Conservation (phyloP, 129 eudicot genomes). For the Helichrysum umbraculigerum region DNA sequence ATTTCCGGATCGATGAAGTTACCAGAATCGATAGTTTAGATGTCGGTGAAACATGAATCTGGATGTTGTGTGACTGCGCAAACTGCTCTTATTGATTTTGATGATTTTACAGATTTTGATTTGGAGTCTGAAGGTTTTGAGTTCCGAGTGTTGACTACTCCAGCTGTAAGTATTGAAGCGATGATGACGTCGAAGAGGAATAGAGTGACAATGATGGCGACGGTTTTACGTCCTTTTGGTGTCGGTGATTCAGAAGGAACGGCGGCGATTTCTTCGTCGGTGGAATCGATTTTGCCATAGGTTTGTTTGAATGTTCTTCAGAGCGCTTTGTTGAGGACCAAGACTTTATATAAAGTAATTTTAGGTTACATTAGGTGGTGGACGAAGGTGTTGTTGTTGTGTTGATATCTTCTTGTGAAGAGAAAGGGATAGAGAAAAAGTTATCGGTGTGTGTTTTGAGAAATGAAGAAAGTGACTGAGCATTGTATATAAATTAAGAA, state of each 20-base stretch:
- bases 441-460: too few relatives aligned
- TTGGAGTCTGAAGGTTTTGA: constrained; percentile 14
- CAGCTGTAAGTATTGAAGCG: background rate
- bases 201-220: background rate
- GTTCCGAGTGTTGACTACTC: constrained; percentile 16
- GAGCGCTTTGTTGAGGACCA: background rate
- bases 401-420: too few relatives aligned
- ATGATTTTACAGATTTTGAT: constrained; percentile 24
- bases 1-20: constrained; percentile 25
- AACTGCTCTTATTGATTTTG: constrained; percentile 43
- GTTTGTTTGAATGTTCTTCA: background rate
- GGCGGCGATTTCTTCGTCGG: background rate
- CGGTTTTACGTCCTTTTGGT: constrained; percentile 1
- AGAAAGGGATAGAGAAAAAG: too few relatives aligned
- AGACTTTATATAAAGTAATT: constrained; percentile 25
- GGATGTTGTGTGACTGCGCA: constrained; percentile 71
- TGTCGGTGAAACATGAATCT: constrained; percentile 49
- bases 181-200: background rate
- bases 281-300: constrained; percentile 42
- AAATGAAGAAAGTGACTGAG: too few relatives aligned
- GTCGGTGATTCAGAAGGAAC: background rate
- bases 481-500: too few relatives aligned
- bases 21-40: constrained; percentile 36
- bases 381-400: background rate
- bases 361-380: constrained; percentile 3